phyloP scores from a whole-genome alignment of 2,329 filamentous ascomycete species.

The Aspergillus sp. region DNA sequence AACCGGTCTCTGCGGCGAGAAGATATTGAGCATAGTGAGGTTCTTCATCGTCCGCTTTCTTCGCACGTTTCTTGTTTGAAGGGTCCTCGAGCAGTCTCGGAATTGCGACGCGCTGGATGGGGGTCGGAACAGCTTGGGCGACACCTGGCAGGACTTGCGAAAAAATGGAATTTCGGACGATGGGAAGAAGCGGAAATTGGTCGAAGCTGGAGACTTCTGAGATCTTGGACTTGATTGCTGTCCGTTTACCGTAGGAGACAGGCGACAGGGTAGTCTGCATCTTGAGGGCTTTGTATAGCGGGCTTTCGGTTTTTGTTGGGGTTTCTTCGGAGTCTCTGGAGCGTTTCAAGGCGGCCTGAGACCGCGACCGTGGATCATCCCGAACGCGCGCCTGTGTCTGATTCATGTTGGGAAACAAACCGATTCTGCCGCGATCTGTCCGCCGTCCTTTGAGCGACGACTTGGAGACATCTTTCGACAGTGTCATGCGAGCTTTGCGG shows the following conservation, averaged over 20 bases:
- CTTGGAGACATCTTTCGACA: constrained; percentile 35
- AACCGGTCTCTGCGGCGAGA: constrained; percentile 92
- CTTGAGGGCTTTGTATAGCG: constrained; percentile 77
- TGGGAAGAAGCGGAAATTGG: constrained; percentile 72
- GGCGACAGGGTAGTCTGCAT: constrained; percentile 82
- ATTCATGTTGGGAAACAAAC: constrained; percentile 63
- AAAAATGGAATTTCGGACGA: constrained; percentile 68
- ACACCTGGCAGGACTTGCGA: constrained; percentile 74
- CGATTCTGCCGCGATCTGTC: constrained; percentile 44
- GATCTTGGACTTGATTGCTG: constrained; percentile 61
- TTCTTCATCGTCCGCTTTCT: constrained; percentile 35
- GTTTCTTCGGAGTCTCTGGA: constrained; percentile 35
- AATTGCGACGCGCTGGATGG: constrained; percentile 85
- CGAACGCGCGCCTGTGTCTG: constrained; percentile 49
- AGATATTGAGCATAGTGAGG: constrained; percentile 67
- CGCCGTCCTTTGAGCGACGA: constrained; percentile 36
- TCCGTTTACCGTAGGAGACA: constrained; percentile 71
- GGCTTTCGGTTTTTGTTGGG: constrained; percentile 46
- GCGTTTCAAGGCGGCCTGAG: constrained; percentile 45
- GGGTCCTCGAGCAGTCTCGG: constrained; percentile 69
- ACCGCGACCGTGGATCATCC: constrained; percentile 36
- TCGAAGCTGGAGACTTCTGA: constrained; percentile 74
- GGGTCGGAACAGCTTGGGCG: constrained; percentile 76
- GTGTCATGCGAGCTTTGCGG: constrained; percentile 39
- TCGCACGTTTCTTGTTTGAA: constrained; percentile 37